Evolutionary conservation across 441 rosid species (phyloP), one percentile per base, ranked within the genome.

Genomic region (Croton laevigatus): DNA sequence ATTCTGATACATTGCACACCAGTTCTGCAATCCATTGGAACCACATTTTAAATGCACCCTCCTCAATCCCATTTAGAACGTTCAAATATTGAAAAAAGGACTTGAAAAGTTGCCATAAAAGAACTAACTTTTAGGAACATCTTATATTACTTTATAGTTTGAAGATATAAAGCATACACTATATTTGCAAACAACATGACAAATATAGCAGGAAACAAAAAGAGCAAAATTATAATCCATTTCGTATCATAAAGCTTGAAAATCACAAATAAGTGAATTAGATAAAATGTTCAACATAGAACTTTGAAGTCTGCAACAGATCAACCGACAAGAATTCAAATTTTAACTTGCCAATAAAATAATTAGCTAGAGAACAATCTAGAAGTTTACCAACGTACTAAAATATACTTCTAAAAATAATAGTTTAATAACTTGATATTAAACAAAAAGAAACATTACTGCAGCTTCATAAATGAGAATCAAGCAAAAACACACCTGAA

Each of bases 331-430:
- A 37, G 0, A 46, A 8, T 20, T 6, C 3, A 12, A 57, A 16
- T 4, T 27, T 20, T 9, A 16, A 40, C 27, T 17, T 55, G 42
- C 10, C 36, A 49, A 27, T 1, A 10, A 11, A 22, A 27, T 6
- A 40, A 40, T 40, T 37, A 66, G 55, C 40, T 32, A 5, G 40
- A 73, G 51, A 59, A 51, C 67, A 52, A 6, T 68, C 52, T 38
- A 36, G 6, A 16, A 59, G 68, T 23, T 49, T 38, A 16, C 32
- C 36, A 72, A 45, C 17, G 22, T 23, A 55, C 16, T 8, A 27
- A n/a, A 27, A 27, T 27, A 32, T 32, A 62, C 9, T 51, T 52
- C 40, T 51, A 37, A 13, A 63, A 63, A 23, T 10, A 44, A 14
- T 2, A 57, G 42, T 11, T 23, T 10, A 38, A 52, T 12, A 23